These are phyloP conservation scores for Hibiscus tridactylites DNA, from an alignment of 345 rosid genomes.

Conservation along the genomic window DNA sequence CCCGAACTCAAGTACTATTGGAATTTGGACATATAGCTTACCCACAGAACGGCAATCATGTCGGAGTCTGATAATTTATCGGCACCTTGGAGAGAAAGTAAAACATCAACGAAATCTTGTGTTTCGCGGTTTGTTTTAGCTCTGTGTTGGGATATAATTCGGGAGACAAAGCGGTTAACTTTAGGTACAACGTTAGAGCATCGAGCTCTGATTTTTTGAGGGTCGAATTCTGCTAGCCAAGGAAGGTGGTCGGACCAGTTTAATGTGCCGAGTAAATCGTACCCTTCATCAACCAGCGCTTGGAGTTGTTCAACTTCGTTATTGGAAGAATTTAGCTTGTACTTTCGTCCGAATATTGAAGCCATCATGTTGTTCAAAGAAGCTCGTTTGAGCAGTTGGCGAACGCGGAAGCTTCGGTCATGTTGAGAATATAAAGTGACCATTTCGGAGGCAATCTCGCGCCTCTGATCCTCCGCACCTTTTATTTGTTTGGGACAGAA, in stretches of 20 bases:
- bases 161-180: conserved; percentile 56
- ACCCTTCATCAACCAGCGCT: conserved; percentile 59
- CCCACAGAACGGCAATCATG: conserved; percentile 82
- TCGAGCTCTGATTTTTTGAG: conserved; percentile 57
- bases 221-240: conserved; percentile 57
- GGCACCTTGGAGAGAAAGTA: conserved; percentile 51
- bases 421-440: conserved; percentile 17
- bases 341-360: conserved; percentile 58
- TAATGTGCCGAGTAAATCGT: conserved; percentile 46
- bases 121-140: conserved; percentile 18
- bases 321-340: conserved; percentile 24
- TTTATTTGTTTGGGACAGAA: conserved; percentile 56
- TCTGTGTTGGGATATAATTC: conserved; percentile 47
- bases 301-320: conserved; percentile 35
- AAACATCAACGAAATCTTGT: conserved; percentile 60
- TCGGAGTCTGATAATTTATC: conserved; percentile 52
- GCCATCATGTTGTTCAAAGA: conserved; percentile 77
- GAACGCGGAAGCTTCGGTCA: conserved; percentile 27
- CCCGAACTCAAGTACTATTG: background rate
- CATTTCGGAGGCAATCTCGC: conserved; percentile 43
- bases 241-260: conserved; percentile 75
- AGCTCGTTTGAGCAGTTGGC: conserved; percentile 51
- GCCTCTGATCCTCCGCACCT: conserved; percentile 36
- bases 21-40: conserved; percentile 17
- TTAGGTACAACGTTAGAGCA: conserved; percentile 55